These are phyloP conservation scores for Eustoma russellianum DNA, from an alignment of 257 asterid species.

Conservation along the genomic window DNA sequence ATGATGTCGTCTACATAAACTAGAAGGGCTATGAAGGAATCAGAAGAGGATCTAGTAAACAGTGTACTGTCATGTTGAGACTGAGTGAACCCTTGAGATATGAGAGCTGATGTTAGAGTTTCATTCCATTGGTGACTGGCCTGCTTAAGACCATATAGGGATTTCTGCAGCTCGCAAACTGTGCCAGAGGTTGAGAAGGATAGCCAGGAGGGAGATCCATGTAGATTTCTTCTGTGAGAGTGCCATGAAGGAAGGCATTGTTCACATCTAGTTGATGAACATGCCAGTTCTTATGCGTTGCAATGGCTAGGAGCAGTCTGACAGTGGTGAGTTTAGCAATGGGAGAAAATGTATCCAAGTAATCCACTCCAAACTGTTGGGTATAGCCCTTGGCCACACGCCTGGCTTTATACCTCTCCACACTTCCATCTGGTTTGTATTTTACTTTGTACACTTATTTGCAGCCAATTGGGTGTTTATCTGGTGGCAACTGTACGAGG, in stretches of 20 bases:
- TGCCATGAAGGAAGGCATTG: too few relatives aligned
- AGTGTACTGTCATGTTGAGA: not conserved
- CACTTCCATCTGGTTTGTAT: not conserved
- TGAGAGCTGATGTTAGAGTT: not conserved
- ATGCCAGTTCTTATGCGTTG: too few relatives aligned
- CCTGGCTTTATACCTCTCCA: not conserved
- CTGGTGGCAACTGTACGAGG: not conserved
- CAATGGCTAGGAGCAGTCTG: too few relatives aligned
- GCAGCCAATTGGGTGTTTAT: not conserved
- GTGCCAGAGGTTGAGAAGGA: not conserved
- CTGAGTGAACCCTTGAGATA: not conserved
- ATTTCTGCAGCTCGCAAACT: slow-evolving; percentile 1
- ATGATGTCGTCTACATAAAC: not conserved
- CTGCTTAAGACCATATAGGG: not conserved
- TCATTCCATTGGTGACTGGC: not conserved
- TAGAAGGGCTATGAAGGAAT: not conserved
- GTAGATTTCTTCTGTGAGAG: too few relatives aligned
- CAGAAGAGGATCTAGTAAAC: not conserved
- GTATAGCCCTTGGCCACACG: not conserved
- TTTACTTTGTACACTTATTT: not conserved
- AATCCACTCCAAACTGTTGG: too few relatives aligned
- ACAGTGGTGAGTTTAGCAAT: too few relatives aligned
- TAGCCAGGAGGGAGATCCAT: too few relatives aligned
- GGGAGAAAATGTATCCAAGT: too few relatives aligned
- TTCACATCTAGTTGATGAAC: too few relatives aligned